phyloP scores from a whole-genome alignment of 1,139 yeast species.

The Hyphopichia burtonii region DNA sequence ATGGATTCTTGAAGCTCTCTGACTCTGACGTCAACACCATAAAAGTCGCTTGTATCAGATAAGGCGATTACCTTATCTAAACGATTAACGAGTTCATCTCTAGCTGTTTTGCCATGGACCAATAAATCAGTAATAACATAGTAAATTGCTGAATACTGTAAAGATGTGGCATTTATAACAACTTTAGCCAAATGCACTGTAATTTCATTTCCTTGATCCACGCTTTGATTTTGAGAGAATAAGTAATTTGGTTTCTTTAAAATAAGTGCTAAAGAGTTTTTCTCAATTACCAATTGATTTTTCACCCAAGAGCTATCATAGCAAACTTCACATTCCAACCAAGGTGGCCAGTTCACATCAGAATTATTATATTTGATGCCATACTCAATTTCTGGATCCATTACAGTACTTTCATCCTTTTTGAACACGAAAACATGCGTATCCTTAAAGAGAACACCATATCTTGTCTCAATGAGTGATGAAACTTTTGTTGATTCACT shows the following conservation, averaged over 20 bases:
- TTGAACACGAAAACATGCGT: conserved; percentile 69
- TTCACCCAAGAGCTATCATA: conserved; percentile 61
- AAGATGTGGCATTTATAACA: conserved; percentile 68
- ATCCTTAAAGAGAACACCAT: conserved; percentile 65
- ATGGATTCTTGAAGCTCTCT: conserved; percentile 56
- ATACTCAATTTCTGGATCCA: conserved; percentile 24
- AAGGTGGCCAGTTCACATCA: conserved; percentile 70
- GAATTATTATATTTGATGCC: conserved; percentile 21
- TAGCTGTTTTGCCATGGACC: conserved; percentile 63
- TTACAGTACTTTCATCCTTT: conserved; percentile 30
- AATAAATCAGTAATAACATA: conserved; percentile 64
- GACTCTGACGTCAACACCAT: conserved; percentile 54
- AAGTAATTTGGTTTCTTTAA: conserved; percentile 67
- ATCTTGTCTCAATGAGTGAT: conserved; percentile 64
- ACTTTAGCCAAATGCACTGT: conserved; percentile 67
- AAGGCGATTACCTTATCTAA: conserved; percentile 67
- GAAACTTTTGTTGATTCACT: conserved; percentile 37
- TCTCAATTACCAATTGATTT: conserved; percentile 59
- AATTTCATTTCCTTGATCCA: conserved; percentile 28
- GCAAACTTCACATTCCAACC: conserved; percentile 74
- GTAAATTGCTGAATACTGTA: conserved; percentile 68
- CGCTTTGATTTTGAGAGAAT: conserved; percentile 23
- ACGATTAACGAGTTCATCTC: conserved; percentile 55
- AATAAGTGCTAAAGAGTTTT: conserved; percentile 61
- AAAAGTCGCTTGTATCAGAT: conserved; percentile 64